A percentile compares a stretch with the other conserved stretches of the same genome.
Conservation (phyloP, 1,284 basidiomycete species). For the Phellopilus nigrolimitatus region DNA sequence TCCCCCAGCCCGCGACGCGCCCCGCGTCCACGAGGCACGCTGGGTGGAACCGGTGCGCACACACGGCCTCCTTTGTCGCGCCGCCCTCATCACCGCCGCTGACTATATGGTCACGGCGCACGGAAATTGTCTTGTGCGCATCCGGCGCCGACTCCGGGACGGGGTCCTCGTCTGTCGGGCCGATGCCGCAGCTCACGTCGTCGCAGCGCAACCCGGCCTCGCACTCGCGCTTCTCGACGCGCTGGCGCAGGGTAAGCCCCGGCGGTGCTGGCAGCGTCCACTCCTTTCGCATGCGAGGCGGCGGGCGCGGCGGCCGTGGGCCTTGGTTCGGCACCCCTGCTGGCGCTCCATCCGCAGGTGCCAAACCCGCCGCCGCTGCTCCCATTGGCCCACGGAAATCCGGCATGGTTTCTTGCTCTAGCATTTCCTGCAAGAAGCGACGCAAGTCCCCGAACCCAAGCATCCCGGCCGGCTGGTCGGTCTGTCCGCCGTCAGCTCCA, state of each 20-base stretch:
- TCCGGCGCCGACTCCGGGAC: constrained; percentile 30
- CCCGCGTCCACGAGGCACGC: constrained; percentile 70
- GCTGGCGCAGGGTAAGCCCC: constrained; percentile 61
- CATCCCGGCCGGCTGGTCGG: too few species aligned
- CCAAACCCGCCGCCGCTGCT: not conserved
- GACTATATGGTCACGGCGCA: constrained; percentile 34
- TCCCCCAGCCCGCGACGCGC: constrained; percentile 51
- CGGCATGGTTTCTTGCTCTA: too few species aligned
- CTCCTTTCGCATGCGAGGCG: constrained; percentile 20
- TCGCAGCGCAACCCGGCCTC: constrained; percentile 65
- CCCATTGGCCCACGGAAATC: too few species aligned
- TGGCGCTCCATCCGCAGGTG: not conserved
- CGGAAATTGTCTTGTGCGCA: constrained; percentile 40
- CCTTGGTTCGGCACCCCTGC: not conserved
- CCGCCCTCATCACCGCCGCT: too few species aligned
- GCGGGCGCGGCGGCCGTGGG: not conserved
- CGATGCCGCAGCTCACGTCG: constrained; percentile 66
- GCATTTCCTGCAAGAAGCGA: too few species aligned
- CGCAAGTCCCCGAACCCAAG: too few species aligned
- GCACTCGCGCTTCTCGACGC: constrained; percentile 62
- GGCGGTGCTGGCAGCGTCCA: constrained; percentile 53
- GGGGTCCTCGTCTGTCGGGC: constrained; percentile 72
- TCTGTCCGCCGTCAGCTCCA: too few species aligned
- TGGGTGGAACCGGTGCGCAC: constrained; percentile 63
- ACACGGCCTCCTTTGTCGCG: constrained; percentile 34